These are phyloP conservation scores for Salix purpurea DNA, from an alignment of 345 rosid genomes.

Conservation along the genomic window DNA sequence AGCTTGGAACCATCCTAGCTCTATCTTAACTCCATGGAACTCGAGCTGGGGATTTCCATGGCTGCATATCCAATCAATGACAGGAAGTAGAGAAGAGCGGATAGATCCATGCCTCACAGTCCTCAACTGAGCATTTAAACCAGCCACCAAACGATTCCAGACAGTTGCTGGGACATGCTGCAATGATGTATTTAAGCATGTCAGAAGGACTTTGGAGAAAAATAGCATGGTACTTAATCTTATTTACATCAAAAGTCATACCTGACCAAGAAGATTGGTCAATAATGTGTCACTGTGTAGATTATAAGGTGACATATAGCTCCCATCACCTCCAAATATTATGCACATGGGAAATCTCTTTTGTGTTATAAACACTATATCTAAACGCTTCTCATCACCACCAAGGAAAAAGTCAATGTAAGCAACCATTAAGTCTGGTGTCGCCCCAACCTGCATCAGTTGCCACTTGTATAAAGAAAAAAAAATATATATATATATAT, in stretches of 20 bases:
- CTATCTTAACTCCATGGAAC: slow-evolving; percentile 80
- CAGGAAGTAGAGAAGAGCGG: slow-evolving; percentile 69
- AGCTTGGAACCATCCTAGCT: slow-evolving; percentile 97
- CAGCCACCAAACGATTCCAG: slow-evolving; percentile 92
- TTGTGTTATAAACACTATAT: slow-evolving; percentile 79
- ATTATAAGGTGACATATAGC: slow-evolving; percentile 94
- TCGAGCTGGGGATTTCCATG: slow-evolving; percentile 93
- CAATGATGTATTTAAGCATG: slow-evolving; percentile 5
- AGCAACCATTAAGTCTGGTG: slow-evolving; percentile 93
- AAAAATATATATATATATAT: no score
- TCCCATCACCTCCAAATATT: slow-evolving; percentile 93
- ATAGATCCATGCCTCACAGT: slow-evolving; percentile 88
- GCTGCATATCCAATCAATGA: slow-evolving; percentile 76
- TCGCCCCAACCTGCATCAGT: slow-evolving; percentile 81
- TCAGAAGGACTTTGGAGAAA: slow-evolving; percentile 12
- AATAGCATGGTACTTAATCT: neutral
- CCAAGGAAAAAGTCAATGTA: slow-evolving; percentile 94
- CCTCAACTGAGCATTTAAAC: slow-evolving; percentile 92
- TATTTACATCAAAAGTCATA: slow-evolving; percentile 12
- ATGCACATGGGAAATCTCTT: slow-evolving; percentile 95
- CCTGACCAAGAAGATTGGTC: slow-evolving; percentile 96
- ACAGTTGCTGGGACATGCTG: slow-evolving; percentile 92
- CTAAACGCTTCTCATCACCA: slow-evolving; percentile 95
- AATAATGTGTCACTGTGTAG: slow-evolving; percentile 72
- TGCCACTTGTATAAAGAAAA: slow-evolving; percentile 10